Conservation (phyloP, 2,329 filamentous ascomycete species). For the Talaromyces sp. region DNA sequence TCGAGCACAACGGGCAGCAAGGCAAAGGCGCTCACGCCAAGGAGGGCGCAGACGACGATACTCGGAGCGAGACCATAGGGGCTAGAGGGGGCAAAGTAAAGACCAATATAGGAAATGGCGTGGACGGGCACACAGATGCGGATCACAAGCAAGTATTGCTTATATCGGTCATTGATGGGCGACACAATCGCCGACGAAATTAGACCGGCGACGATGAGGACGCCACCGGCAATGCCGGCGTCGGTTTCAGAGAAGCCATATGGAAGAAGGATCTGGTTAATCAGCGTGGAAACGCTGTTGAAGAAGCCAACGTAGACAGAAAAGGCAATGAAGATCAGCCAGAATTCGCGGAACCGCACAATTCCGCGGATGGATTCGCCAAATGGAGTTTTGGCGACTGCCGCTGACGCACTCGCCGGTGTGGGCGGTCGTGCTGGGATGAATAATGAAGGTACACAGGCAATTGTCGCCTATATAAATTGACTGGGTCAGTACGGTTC, state of each 20-base stretch:
- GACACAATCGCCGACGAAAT: conserved; percentile 69
- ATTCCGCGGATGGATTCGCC: conserved; percentile 53
- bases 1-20: conserved; percentile 83
- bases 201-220: conserved; percentile 86
- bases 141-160: conserved; percentile 69
- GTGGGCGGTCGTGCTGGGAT: conserved; percentile 72
- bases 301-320: conserved; percentile 84
- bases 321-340: conserved; percentile 77
- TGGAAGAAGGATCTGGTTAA: conserved; percentile 85
- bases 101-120: conserved; percentile 65
- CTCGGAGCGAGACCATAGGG: conserved; percentile 48
- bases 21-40: conserved; percentile 76
- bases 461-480: conserved; percentile 53
- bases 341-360: conserved; percentile 64
- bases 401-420: conserved; percentile 65
- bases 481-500: background rate
- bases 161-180: conserved; percentile 80
- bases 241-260: conserved; percentile 80
- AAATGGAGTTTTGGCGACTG: conserved; percentile 51
- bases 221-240: conserved; percentile 81
- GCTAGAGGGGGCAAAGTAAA: conserved; percentile 75
- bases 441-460: conserved; percentile 72
- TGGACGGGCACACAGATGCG: conserved; percentile 72
- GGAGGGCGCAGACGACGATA: conserved; percentile 68
- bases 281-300: conserved; percentile 81